These are phyloP conservation scores for Udeniomyces megalosporus DNA, from an alignment of 768 basidiomycete genomes.

Conservation along the genomic window DNA sequence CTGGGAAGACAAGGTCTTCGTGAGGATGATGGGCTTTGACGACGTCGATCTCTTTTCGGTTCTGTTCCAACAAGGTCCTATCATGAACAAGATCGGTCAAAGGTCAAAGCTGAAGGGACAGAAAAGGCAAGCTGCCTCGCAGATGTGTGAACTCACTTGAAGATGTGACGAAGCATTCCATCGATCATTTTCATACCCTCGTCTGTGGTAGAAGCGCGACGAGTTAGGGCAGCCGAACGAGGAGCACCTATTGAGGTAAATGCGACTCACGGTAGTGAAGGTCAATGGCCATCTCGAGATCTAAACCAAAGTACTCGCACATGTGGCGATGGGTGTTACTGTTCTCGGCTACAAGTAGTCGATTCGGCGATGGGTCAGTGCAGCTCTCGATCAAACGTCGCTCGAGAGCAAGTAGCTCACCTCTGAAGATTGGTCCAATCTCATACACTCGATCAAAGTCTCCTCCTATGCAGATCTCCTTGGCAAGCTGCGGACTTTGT, in stretches of 20 bases:
- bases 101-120: too few relatives aligned
- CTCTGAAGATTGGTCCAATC: neutral
- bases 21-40: neutral
- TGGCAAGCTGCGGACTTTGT: neutral
- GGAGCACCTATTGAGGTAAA: too few relatives aligned
- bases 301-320: neutral
- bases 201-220: too few relatives aligned
- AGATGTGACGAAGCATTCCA: neutral
- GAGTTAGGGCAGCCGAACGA: too few relatives aligned
- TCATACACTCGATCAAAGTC: neutral
- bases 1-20: slow-evolving; percentile 17
- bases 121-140: too few relatives aligned
- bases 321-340: neutral
- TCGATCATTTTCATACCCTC: neutral
- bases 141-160: neutral
- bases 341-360: neutral
- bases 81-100: too few relatives aligned
- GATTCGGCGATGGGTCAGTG: neutral
- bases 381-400: neutral
- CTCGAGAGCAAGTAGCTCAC: neutral
- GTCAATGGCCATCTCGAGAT: slow-evolving; percentile 2
- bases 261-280: neutral
- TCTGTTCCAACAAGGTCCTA: neutral
- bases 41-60: neutral
- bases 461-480: neutral